Evolutionary conservation across 345 rosid species (phyloP).

Genomic region (Zanthoxylum bungeanum): DNA sequence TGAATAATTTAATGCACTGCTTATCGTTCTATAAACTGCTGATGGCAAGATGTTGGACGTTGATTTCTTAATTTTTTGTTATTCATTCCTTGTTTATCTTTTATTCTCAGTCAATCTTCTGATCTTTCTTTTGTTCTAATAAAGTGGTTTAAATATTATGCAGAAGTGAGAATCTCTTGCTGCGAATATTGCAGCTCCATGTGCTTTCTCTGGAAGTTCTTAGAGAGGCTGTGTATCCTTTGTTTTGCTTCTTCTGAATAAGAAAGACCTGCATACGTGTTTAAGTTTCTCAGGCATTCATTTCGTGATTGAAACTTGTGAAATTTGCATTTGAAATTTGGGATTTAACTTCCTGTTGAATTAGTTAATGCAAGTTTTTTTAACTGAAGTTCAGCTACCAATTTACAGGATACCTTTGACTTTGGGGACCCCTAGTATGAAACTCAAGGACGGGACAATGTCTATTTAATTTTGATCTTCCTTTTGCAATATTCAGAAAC

Average conservation of each 20-base stretch:
- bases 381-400: not conserved
- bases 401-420: not conserved
- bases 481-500: not conserved
- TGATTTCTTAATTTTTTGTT: not conserved
- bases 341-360: constrained; percentile 4
- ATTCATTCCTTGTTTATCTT: not conserved
- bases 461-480: not conserved
- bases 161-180: constrained; percentile 49
- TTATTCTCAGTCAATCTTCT: not conserved
- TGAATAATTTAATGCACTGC: not conserved
- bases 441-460: not conserved
- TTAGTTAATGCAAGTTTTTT: constrained; percentile 4
- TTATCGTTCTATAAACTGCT: not conserved
- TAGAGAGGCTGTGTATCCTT: constrained; percentile 81
- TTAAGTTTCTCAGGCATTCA: not conserved
- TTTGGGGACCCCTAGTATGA: not conserved
- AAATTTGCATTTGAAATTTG: constrained; percentile 2
- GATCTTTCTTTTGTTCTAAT: constrained; percentile 12
- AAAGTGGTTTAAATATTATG: constrained; percentile 26
- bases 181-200: constrained; percentile 51
- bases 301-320: constrained; percentile 10
- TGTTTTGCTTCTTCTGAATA: constrained; percentile 2
- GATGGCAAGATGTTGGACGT: not conserved
- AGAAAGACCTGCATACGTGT: constrained; percentile 2
- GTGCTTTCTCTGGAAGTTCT: constrained; percentile 63